Conservation (phyloP, 768 basidiomycete species). For the Pulveroboletus sp. region DNA sequence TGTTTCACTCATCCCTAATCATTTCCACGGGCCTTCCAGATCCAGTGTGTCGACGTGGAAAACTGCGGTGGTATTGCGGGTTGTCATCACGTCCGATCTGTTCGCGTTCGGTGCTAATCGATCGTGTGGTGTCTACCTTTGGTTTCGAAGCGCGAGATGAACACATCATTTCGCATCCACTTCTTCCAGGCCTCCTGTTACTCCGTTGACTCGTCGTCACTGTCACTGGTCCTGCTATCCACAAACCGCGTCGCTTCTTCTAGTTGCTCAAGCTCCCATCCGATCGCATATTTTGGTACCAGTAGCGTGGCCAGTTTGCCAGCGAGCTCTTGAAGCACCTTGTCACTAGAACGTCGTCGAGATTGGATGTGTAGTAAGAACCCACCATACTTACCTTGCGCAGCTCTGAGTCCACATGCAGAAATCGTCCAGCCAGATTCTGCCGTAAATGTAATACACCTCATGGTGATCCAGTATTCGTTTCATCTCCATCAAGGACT, state of each 20-base stretch:
- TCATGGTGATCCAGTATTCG: constrained; percentile 74
- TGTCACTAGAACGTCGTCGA: constrained; percentile 45
- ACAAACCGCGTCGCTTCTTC: constrained; percentile 50
- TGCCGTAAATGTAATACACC: constrained; percentile 84
- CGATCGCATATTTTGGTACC: constrained; percentile 53
- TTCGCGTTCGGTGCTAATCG: background rate
- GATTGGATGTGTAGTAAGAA: background rate
- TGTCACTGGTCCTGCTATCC: constrained; percentile 46
- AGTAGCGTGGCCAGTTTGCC: constrained; percentile 34
- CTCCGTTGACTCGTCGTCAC: constrained; percentile 60
- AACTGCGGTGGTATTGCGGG: background rate
- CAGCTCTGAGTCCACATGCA: constrained; percentile 73
- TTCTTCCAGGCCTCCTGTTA: constrained; percentile 17
- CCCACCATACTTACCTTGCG: constrained; percentile 52
- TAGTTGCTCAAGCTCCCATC: constrained; percentile 67
- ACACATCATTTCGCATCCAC: background rate
- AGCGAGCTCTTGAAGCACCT: constrained; percentile 44
- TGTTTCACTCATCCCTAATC: background rate
- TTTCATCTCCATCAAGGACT: constrained; percentile 70
- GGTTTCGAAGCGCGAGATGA: background rate
- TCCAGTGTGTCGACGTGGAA: background rate
- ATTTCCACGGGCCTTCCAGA: background rate
- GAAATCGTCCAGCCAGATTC: constrained; percentile 83
- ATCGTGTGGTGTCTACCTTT: background rate
- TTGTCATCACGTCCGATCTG: constrained; percentile 3